phyloP scores from a whole-genome alignment of 2,329 filamentous ascomycete genomes.

The Podosphaera fusca region DNA sequence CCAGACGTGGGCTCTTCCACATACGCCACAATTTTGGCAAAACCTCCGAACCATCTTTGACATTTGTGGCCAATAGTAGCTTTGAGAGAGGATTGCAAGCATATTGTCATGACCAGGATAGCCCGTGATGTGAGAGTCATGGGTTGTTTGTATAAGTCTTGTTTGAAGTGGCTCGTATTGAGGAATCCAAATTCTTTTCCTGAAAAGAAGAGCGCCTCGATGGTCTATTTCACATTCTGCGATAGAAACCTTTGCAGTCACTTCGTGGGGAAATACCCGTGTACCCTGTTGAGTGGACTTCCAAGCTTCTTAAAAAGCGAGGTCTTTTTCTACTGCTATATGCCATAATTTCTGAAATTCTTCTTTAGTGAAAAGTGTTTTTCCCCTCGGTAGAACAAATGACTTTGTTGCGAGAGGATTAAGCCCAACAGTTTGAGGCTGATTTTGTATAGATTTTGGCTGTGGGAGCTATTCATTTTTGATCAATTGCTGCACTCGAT shows the following conservation, averaged over 20 bases:
- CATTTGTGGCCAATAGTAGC: neutral
- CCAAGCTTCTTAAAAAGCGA: neutral
- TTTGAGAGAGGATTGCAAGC: neutral
- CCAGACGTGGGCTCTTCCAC: neutral
- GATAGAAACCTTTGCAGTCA: neutral
- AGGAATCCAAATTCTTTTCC: neutral
- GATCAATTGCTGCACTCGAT: too few species aligned
- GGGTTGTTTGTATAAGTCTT: neutral
- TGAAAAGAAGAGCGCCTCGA: neutral
- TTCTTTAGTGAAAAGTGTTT: neutral
- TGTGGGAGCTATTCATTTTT: too few species aligned
- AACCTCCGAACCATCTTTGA: neutral
- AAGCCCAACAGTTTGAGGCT: too few species aligned
- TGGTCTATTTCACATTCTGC: neutral
- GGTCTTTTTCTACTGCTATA: neutral
- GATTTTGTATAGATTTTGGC: too few species aligned
- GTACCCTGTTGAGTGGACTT: neutral
- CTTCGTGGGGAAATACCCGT: neutral
- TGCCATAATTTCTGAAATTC: neutral
- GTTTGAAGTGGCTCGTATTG: neutral
- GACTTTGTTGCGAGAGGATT: neutral
- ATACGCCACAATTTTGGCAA: neutral
- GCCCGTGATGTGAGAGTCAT: neutral
- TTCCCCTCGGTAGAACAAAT: neutral
- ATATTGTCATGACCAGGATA: neutral